Base-by-base conservation (phyloP, 495 filamentous ascomycete species). In the Xylaria bambusicola region DNA sequence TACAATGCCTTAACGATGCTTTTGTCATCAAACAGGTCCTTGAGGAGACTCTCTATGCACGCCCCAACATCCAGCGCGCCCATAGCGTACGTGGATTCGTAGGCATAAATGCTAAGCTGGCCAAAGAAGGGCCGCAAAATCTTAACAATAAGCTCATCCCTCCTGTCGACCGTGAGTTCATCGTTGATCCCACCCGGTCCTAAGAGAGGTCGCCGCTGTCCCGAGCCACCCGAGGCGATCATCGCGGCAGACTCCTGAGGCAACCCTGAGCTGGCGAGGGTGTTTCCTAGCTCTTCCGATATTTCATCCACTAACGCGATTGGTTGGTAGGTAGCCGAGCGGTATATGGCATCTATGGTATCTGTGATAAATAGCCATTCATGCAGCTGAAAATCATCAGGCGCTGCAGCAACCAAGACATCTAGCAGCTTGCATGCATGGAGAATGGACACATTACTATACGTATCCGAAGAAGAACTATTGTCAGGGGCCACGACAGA, bases 351-450 rank as follows among this genome's bases (percentile, higher is more conserved):
- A 68, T 99, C 94, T 63, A 97, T 93, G 35, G 93, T 97, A 69
- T 99, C 95, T 5, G 92, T 93, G 23, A 98, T 85, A 71, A 95
- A 99, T 17, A 98, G 82, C 94, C 94, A 99, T 76, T 97, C 91
- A 54, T 92, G 83, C 38, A 96, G 80, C 70, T 98, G 94, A 72
- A 97, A 99, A 67, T 98, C 94, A 61, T 99, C 95, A 0, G 92
- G 94, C 4, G 87, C 87, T 17, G 91, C 78, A n/a, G 90, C 84
- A 24, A 99, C 78, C 6, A 99, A 75, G 21, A 88, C 77, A 58
- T 97, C 95, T 6, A 99, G 79, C 2, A 99, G 82, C 68, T 97
- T 97, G 71, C 90, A 96, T 1, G 91, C 93, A 69, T 97, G 93
- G 38, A 98, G 77, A 23, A 97, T 75, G 10, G 87, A 84, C 23